Evolutionary conservation across 176 grass and related monocot species (phyloP), one percentile per base, ranked within the genome.

Genomic region (Paspalum notatum): DNA sequence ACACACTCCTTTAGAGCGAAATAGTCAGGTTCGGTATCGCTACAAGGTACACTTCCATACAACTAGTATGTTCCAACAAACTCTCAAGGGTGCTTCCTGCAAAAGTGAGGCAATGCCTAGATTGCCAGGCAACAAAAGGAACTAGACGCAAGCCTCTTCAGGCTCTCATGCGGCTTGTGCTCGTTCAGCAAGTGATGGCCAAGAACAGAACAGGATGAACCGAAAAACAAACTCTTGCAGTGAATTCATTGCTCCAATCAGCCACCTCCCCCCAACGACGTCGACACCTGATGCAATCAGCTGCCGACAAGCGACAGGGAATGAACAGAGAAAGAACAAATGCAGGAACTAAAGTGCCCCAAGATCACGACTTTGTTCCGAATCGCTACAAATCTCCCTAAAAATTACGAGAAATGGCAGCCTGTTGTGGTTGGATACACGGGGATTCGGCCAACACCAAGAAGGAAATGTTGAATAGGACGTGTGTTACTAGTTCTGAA

Each of bases 91-190:
- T 64, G 57, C 18, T 83, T 87, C 69, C 39, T 76, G 37, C 7
- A 84, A 82, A 44, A 87, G 43, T 51, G 46, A 17, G 71, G 39
- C 45, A 64, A 16, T 32, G 82, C 7, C 56, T 25, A 15, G 55
- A 41, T 27, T 47, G 55, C 16, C 71, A 76, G 75, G 63, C 47
- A 46, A 81, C 55, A 15, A 12, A 73, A 58, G n/a, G 5, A 72
- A 62, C 21, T 46, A 68, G 45, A 15, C 55, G 45, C 41, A 18
- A 16, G 46, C 47, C 38, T 41, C n/a, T n/a, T n/a, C n/a, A n/a
- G n/a, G n/a, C n/a, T n/a, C 12, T 27, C 77, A 65, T 42, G 20
- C 1, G n/a, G 42, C 80, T 55, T 46, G 42, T 52, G 51, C 60
- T 14, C n/a, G 56, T 42, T 55, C 57, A 26, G 9, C 47, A 44